phyloP scores from a whole-genome alignment of 1,284 basidiomycete species.

The Fomitopsis betulina region DNA sequence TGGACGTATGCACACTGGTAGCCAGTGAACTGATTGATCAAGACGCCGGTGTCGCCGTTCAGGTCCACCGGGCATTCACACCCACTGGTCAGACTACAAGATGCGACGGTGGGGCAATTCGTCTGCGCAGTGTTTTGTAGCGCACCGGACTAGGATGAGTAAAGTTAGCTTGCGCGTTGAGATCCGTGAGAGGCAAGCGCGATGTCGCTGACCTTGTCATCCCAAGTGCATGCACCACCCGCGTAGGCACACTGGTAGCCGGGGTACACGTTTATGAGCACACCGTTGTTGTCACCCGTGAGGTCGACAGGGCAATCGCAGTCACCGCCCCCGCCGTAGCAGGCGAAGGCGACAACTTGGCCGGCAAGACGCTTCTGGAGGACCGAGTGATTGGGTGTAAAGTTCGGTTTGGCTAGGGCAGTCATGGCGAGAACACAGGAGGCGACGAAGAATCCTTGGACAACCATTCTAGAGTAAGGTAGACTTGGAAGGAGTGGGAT shows the following conservation, averaged over 20 bases:
- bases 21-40: constrained; percentile 23
- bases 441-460: not conserved
- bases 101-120: constrained; percentile 18
- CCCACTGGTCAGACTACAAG: constrained; percentile 15
- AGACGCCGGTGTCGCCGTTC: constrained; percentile 16
- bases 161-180: not conserved
- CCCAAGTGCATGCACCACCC: constrained; percentile 13
- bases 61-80: constrained; percentile 18
- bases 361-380: constrained; percentile 1
- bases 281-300: constrained; percentile 6
- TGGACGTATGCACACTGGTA: constrained; percentile 23
- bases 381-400: not conserved
- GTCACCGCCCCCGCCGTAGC: constrained; percentile 7
- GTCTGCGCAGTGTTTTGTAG: constrained; percentile 19
- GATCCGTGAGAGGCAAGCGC: not conserved
- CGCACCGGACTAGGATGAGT: constrained; percentile 11
- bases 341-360: constrained; percentile 8
- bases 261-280: constrained; percentile 13
- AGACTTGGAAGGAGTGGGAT: not conserved
- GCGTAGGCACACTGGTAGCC: constrained; percentile 15
- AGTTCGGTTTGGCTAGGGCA: not conserved
- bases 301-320: constrained; percentile 12
- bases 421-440: not conserved
- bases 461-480: not conserved
- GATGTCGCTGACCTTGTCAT: constrained; percentile 6